Evolutionary conservation across 768 basidiomycete species (phyloP).

Genomic region (Chalciporus sphaerocephalus): DNA sequence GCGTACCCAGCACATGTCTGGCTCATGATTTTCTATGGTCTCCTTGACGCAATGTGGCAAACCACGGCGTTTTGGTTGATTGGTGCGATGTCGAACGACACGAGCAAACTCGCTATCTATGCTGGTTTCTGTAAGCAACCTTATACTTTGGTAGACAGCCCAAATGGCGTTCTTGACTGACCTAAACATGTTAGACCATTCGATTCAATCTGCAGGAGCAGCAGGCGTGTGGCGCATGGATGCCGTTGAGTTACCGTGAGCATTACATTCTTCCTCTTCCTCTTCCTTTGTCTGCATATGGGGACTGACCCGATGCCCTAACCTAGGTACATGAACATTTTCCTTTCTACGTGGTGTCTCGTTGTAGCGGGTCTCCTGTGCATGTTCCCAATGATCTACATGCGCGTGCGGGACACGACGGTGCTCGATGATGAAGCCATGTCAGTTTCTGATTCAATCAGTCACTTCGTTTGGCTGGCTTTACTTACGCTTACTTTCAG

Average conservation of each 20-base stretch:
- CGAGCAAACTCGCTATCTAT: constrained; percentile 71
- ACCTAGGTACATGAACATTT: constrained; percentile 59
- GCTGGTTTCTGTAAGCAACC: constrained; percentile 73
- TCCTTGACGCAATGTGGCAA: constrained; percentile 81
- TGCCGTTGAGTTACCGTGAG: constrained; percentile 59
- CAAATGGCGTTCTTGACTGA: no score
- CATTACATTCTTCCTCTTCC: constrained; percentile 4
- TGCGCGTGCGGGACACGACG: constrained; percentile 57
- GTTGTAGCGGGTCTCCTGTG: constrained; percentile 60
- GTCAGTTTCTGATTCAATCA: constrained; percentile 33
- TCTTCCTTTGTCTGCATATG: neutral
- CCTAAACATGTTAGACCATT: constrained; percentile 46
- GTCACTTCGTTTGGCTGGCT: no score
- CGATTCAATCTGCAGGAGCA: constrained; percentile 70
- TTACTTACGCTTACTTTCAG: neutral
- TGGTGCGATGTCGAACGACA: constrained; percentile 80
- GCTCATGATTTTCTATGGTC: constrained; percentile 64
- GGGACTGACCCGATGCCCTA: neutral
- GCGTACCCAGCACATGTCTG: constrained; percentile 36
- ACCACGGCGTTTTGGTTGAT: constrained; percentile 75
- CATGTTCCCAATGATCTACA: constrained; percentile 67
- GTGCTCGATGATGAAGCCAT: constrained; percentile 51
- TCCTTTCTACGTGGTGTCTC: constrained; percentile 66
- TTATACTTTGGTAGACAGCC: no score
- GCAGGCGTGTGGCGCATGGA: constrained; percentile 71